Percentiles rank a stretch among this genome's conserved stretches.
These are phyloP conservation scores for Dryas alaskensis DNA, from an alignment of 306 rosid species.

Conservation along the genomic window DNA sequence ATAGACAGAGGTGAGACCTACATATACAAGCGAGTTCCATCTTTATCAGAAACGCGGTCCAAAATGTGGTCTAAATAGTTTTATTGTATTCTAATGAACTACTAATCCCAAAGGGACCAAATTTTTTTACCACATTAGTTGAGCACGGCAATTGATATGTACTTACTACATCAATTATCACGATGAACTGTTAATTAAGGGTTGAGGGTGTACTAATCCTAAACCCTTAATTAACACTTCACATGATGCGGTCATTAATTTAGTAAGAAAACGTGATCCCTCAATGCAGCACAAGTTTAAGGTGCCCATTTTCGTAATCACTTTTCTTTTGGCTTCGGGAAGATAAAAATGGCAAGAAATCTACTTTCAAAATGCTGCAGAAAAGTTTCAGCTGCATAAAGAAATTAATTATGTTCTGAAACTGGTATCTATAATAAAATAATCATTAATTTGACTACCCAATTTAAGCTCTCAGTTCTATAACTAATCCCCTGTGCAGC, in stretches of 20 bases:
- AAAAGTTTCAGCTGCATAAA: slow-evolving; percentile 16
- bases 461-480: neutral
- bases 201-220: no score
- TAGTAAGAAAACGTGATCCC: neutral
- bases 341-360: neutral
- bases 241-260: neutral
- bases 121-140: neutral
- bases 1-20: no score
- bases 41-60: no score
- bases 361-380: neutral
- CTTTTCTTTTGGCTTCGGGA: neutral
- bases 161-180: neutral
- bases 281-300: neutral
- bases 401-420: slow-evolving; percentile 20
- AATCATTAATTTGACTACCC: slow-evolving; percentile 4
- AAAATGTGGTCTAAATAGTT: no score
- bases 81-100: neutral
- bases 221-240: neutral
- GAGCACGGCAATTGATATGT: neutral
- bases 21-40: no score
- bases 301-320: neutral
- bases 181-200: neutral
- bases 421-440: slow-evolving; percentile 1
- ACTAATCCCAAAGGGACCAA: neutral
- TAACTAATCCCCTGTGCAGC: neutral